Base-by-base conservation (phyloP, 306 rosid species). In the Gynostemma pentaphyllum region DNA sequence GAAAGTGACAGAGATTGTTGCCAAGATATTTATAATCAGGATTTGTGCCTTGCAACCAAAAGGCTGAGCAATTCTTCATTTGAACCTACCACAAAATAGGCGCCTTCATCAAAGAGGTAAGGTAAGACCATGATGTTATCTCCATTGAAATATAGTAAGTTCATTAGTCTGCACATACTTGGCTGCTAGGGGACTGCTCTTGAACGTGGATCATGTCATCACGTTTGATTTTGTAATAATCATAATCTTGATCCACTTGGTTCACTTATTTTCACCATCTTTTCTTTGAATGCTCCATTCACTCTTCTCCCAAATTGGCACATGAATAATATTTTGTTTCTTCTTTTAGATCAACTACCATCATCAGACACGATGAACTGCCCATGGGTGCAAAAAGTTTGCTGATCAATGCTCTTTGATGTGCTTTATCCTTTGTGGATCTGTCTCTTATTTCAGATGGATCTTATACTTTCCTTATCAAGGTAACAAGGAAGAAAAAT, bases 171-270 rank as follows among this genome's bases (percentile, higher is more conserved):
- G 96, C 88, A 84, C 99, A 0, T 96, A 92, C 67, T 71, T 92
- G 85, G 99, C 99, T 66, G 96, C 99, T 24, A 78, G 99, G 74
- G 99, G 99, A 69, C 81, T 92, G 62, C 96, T 88, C 81, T 68
- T 92, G 85, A 90, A 86, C 68, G 96, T 92, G 14, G 96, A 92
- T 79, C 99, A 88, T 70, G 99, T 92, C 65, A 81, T 92, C 62
- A 92, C 88, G 99, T 92, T 92, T 74, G 99, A 92, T 82, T 92
- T 92, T 39, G 96, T 92, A 68, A 79, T 92, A 56, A 64, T 72
- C 59, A 30, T 47, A 51, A 13, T 37, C 60, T 15, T 69, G 29
- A 21, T 61, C n/a, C 71, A 49, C 27, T 22, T 46, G 64, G 27
- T 9, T 23, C 2, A 8, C 53, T 5, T 48, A 42, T 51, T 52